Evolutionary conservation across 164 flowering plant species (phyloP).

Genomic region (Pachysandra terminalis): DNA sequence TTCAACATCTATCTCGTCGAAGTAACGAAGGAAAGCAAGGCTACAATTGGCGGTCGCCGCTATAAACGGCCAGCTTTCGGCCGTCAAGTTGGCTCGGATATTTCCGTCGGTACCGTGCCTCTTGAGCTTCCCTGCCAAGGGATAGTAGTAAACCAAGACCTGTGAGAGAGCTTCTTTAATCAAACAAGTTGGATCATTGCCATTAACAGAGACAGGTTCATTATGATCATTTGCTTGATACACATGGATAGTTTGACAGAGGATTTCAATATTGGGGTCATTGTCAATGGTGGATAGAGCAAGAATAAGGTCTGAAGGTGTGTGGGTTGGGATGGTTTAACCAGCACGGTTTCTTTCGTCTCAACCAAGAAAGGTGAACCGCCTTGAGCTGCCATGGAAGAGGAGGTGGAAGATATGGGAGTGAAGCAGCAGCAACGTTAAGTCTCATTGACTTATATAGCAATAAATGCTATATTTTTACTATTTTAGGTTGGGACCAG

Average conservation of each 20-base stretch:
- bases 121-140: slow-evolving; percentile 31
- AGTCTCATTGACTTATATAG: too few species aligned
- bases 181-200: slow-evolving; percentile 23
- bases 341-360: slow-evolving; percentile 19
- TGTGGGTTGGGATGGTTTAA: slow-evolving; percentile 31
- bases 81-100: slow-evolving; percentile 19
- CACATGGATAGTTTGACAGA: slow-evolving; percentile 22
- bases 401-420: too few species aligned
- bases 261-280: slow-evolving; percentile 14
- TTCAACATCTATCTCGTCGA: slow-evolving; percentile 19
- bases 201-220: neutral
- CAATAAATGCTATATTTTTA: too few species aligned
- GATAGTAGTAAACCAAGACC: slow-evolving; percentile 31
- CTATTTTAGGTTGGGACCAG: too few species aligned
- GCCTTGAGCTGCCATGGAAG: slow-evolving; percentile 10
- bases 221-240: slow-evolving; percentile 13
- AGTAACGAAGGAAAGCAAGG: slow-evolving; percentile 23
- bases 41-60: slow-evolving; percentile 22
- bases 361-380: slow-evolving; percentile 11
- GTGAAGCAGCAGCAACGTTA: too few species aligned
- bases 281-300: slow-evolving; percentile 28
- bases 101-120: slow-evolving; percentile 16
- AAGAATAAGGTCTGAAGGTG: slow-evolving; percentile 24
- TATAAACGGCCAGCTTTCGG: slow-evolving; percentile 26
- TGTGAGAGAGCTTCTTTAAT: slow-evolving; percentile 31